Percentiles rank a stretch among this genome's conserved stretches.
These are phyloP conservation scores for Mycotypha africana DNA, from an alignment of 371 early-diverging fungal genomes.

Conservation along the genomic window DNA sequence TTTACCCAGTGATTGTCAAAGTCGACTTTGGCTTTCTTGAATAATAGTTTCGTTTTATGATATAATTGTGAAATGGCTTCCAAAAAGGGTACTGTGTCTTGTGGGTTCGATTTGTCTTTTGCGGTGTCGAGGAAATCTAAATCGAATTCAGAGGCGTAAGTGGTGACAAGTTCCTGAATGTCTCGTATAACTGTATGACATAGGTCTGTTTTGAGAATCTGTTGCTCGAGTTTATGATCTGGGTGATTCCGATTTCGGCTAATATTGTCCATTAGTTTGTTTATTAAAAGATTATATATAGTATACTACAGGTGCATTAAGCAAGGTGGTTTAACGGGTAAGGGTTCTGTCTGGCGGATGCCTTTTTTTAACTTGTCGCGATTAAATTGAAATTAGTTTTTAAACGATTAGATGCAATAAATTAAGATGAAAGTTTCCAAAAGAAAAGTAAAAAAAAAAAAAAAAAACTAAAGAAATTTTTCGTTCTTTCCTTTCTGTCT, in stretches of 20 bases:
- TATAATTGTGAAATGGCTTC: conserved; percentile 22
- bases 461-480: no score
- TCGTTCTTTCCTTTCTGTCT: no score
- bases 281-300: no score
- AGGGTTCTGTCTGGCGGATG: no score
- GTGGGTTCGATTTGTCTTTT: no score
- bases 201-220: conserved; percentile 27
- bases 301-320: no score
- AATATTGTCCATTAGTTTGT: conserved; percentile 15
- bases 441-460: no score
- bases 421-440: no score
- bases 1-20: conserved; percentile 40
- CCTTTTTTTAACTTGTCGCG: no score
- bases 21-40: conserved; percentile 10
- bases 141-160: conserved; percentile 25
- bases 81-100: not conserved
- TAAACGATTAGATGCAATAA: no score
- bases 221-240: conserved; percentile 27
- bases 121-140: conserved; percentile 19
- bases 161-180: conserved; percentile 18
- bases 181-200: conserved; percentile 19
- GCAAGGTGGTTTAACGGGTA: no score
- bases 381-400: no score
- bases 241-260: conserved; percentile 27
- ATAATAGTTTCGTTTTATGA: conserved; percentile 15